phyloP scores from a whole-genome alignment of 2,329 filamentous ascomycete genomes.

The Pestalotiopsis sp. region DNA sequence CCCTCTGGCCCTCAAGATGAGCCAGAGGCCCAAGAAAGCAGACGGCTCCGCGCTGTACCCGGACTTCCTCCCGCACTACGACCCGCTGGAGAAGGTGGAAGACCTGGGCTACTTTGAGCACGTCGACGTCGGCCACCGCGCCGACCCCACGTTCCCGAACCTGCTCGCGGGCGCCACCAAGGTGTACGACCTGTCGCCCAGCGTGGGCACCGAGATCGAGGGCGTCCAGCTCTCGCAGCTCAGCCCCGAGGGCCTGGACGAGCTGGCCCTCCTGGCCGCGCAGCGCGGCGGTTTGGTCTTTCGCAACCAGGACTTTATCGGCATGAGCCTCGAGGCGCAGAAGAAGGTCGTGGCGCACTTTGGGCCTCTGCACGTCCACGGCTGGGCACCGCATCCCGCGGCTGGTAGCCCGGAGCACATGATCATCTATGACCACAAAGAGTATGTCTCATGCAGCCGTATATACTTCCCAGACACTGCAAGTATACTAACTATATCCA shows the following conservation, averaged over 20 bases:
- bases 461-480: not conserved
- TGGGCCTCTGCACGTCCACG: constrained; percentile 25
- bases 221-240: constrained; percentile 22
- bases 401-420: constrained; percentile 24
- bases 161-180: constrained; percentile 5
- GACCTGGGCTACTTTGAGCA: constrained; percentile 20
- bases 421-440: constrained; percentile 27
- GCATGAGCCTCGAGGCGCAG: constrained; percentile 26
- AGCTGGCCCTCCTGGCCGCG: constrained; percentile 24
- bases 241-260: constrained; percentile 19
- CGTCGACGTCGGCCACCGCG: constrained; percentile 3
- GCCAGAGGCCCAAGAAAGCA: constrained; percentile 18
- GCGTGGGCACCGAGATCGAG: constrained; percentile 19
- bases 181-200: constrained; percentile 17
- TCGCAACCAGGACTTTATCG: constrained; percentile 24
- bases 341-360: constrained; percentile 24
- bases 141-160: constrained; percentile 3
- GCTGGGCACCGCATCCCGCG: constrained; percentile 22
- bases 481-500: constrained; percentile 7
- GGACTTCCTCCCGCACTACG: constrained; percentile 23
- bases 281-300: constrained; percentile 25
- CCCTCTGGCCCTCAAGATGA: constrained; percentile 9
- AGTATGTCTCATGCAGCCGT: constrained; percentile 10
- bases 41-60: constrained; percentile 20
- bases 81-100: constrained; percentile 22